These are phyloP conservation scores for Baeospora myosura DNA, from an alignment of 1,284 basidiomycete genomes.

Conservation along the genomic window DNA sequence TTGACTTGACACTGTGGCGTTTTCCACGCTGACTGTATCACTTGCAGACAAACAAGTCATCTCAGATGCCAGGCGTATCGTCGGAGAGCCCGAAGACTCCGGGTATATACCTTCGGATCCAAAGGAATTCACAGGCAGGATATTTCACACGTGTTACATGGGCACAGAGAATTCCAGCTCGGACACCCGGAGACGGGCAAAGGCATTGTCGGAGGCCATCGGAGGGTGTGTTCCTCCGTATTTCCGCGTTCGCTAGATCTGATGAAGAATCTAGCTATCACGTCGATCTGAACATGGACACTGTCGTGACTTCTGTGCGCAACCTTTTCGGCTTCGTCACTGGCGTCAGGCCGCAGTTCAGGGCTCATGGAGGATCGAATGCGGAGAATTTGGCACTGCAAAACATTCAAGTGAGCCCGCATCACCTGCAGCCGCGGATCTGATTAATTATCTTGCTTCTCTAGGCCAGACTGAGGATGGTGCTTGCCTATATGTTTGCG, in stretches of 20 bases:
- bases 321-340: conserved; percentile 84
- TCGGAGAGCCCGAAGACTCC: conserved; percentile 75
- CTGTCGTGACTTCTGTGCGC: conserved; percentile 77
- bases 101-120: conserved; percentile 81
- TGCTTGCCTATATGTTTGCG: conserved; percentile 95
- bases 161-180: conserved; percentile 91
- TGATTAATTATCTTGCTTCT: conserved; percentile 5
- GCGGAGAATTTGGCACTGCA: conserved; percentile 96
- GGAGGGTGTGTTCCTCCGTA: conserved; percentile 55
- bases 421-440: neutral
- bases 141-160: conserved; percentile 99
- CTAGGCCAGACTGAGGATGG: conserved; percentile 88
- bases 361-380: conserved; percentile 78
- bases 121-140: conserved; percentile 75
- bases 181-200: conserved; percentile 85
- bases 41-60: conserved; percentile 84
- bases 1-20: conserved; percentile 48
- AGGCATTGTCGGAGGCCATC: conserved; percentile 80
- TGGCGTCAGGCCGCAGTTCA: conserved; percentile 76
- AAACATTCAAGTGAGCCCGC: conserved; percentile 76
- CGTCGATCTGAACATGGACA: conserved; percentile 94
- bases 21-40: conserved; percentile 91
- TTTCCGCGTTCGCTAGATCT: neutral
- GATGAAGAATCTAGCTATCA: conserved; percentile 62
- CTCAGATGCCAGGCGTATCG: conserved; percentile 83